Evolutionary conservation across 805 yeast genomes (phyloP).

Genomic region (Nakazawaea populi): DNA sequence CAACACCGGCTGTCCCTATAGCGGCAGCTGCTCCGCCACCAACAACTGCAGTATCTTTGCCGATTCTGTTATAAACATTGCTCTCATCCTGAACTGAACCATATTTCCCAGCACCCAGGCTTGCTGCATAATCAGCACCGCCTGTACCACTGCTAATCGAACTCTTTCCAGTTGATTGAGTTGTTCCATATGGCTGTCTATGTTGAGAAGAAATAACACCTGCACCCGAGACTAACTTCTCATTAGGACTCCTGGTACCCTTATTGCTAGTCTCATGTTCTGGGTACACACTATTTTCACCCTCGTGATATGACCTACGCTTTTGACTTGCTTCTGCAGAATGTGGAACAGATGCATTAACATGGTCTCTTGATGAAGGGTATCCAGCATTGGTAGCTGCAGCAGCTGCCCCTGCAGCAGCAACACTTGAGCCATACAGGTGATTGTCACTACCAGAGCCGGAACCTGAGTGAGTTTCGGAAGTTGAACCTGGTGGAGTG

Average conservation of each 20-base stretch:
- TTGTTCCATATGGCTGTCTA: slow-evolving; percentile 8
- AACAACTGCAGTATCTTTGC: background rate
- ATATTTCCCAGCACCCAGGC: too few relatives aligned
- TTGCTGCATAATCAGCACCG: background rate
- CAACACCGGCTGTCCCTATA: too few relatives aligned
- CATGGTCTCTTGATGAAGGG: background rate
- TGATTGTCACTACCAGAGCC: too few relatives aligned
- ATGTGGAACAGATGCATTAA: slow-evolving; percentile 1
- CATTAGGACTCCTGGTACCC: background rate
- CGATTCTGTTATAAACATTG: background rate
- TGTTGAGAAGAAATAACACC: slow-evolving; percentile 1
- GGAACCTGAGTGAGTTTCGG: too few relatives aligned
- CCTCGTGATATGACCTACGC: background rate
- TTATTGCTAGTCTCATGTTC: background rate
- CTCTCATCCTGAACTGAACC: too few relatives aligned
- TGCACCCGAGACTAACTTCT: slow-evolving; percentile 4
- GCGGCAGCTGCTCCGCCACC: background rate
- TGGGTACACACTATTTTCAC: slow-evolving; percentile 7
- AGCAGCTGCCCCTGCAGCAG: slow-evolving; percentile 1
- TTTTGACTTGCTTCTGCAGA: slow-evolving; percentile 1
- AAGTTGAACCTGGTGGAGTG: background rate
- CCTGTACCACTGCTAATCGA: background rate
- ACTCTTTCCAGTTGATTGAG: background rate
- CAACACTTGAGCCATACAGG: background rate
- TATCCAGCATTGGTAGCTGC: background rate